Base-by-base conservation (phyloP, 345 rosid species). In the Cardamine occulta region DNA sequence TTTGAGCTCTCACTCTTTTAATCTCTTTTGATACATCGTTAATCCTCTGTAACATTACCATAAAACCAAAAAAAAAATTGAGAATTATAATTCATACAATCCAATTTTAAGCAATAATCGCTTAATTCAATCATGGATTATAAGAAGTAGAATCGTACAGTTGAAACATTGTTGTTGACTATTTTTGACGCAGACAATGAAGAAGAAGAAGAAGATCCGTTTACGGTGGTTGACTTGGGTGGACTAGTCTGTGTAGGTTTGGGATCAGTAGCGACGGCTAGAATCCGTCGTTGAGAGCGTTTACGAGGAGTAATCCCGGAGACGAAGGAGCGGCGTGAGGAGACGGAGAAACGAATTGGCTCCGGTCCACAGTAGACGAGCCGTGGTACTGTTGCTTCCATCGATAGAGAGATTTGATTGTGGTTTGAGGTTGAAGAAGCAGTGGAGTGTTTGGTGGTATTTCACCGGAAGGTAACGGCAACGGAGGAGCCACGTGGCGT, bases 1-100 rank as follows among this genome's bases (percentile, higher is more conserved):
- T 91, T 70, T 94, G 95, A 51, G 95, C 97, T 73, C 97, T 85
- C 52, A 91, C 91, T 72, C 97, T 83, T 74, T 91, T 87, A 10
- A 94, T 94, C 83, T 94, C 98, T 84, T 83, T 80, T 0, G 98
- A 94, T 51, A 94, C 95, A 26, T 88, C 97, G 47, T 84, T 88
- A 32, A 94, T 82, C 68, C 95, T 89, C 97, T 94, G 87, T 64
- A 44, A 76, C 40, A 62, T 76, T 35, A 5, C 48, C 76, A 56
- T 14, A 17, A 24, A 62, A 7, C 8, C 4, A 18, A 35, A 2
- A 35, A 68, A 10, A 45, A n/a, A 1, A n/a, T n/a, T n/a, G 8
- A 4, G 44, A 12, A 31, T 48, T 24, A 24, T 10, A 55, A 45
- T 19, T 23, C 32, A 4, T 18, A 32, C 63, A 35, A 35, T 60